Evolutionary conservation across 495 filamentous ascomycete species (phyloP), one percentile per base, ranked within the genome.

Genomic region (Xylaria longipes): DNA sequence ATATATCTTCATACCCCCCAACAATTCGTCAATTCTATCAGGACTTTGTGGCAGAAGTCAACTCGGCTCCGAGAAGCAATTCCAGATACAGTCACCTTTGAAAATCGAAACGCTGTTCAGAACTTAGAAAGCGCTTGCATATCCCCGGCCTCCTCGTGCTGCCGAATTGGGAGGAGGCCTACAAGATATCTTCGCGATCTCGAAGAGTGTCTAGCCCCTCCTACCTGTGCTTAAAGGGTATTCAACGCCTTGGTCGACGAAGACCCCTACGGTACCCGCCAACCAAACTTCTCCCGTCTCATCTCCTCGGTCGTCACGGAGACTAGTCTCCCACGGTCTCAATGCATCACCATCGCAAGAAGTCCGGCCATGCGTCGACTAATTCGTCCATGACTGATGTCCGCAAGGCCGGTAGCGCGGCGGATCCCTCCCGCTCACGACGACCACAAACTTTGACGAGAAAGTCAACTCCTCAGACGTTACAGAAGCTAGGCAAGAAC

Each of bases 311-410:
- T 65, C 20, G 54, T 52, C 46, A 39, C 72, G 63, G 64, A 66
- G 72, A 65, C 72, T 71, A 72, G 71, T 75, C 60, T 69, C 56
- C 73, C 22, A 74, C 54, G 67, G 50, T 65, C 58, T 45, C 72
- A 74, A 86, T 86, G 84, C 83, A 85, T 77, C 84, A 86, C 75
- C 79, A 78, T 69, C 83, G 84, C 73, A 81, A 84, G 73, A 84
- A 78, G 77, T 85, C 84, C 69, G 84, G 84, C 29, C 83, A 84
- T 77, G 76, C 65, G 74, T 82, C 83, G 70, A 81, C 80, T 72
- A 84, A 84, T 74, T 79, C 82, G 52, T 86, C 84, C 52, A 81
- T 80, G 73, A 86, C 84, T 31, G 84, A 86, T 71, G 83, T 84
- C 22, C 82, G 84, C 45, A 86, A 84, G 69, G 77, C 78, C 22